Base-by-base conservation (phyloP, 352 stramenopile genomes). In the Phytophthora citrophthora region DNA sequence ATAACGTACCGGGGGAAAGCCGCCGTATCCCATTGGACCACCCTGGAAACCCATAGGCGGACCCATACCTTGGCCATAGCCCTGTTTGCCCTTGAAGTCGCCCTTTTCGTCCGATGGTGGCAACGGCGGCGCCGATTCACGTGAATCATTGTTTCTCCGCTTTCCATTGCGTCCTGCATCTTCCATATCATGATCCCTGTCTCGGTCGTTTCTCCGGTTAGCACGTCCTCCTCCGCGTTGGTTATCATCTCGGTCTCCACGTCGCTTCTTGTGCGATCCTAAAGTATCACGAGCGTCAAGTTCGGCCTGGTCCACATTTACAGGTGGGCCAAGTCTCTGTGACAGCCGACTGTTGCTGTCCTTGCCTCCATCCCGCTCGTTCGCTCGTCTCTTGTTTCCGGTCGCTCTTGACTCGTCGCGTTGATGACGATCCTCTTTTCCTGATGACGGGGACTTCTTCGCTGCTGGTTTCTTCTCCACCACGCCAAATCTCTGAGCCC, bases 231-330 rank as follows among this genome's bases (percentile, higher is more conserved):
- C 56, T 24, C 38, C 64, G 16, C 56, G 68, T 18, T 74, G 62
- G 12, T 63, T 79, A n/a, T 77, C 75, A n/a, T 74, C 63, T 34
- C 64, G 58, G 47, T 74, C 69, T 26, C 67, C 59, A 34, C 83
- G 84, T 76, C 80, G 87, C 60, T 85, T 85, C 68, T 90, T 91
- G 64, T 83, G 76, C 3, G 66, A 65, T 5, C 54, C 55, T 15
- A 90, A 26, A 18, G 78, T 90, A 29, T 89, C 81, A 41, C 83
- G 79, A 0, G 83, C 85, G 49, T 94, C 85, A 10, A 94, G 51
- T 51, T 94, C 78, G 2, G 85, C 85, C 45, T 94, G 85, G 49
- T 92, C 81, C 23, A 90, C 80, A 54, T 92, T 94, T 43, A 94
- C 81, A 0, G 85, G 85, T 1, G 85, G 85, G 0, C 85, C 85